These are phyloP conservation scores for Lindgomyces ingoldianus DNA, from an alignment of 495 filamentous ascomycete species.

Conservation along the genomic window DNA sequence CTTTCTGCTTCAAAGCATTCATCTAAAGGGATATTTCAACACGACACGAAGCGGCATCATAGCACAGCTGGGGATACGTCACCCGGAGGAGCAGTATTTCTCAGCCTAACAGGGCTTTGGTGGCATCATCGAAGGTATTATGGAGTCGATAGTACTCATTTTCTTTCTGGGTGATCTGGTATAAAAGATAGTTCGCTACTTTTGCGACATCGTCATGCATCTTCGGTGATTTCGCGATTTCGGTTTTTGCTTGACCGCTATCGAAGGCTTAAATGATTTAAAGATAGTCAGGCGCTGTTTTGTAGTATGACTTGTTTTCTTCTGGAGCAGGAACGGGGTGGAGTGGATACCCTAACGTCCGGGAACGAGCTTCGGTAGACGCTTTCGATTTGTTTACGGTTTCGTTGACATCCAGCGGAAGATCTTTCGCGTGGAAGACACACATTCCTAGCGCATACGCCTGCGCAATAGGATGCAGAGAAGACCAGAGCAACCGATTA, in stretches of 20 bases:
- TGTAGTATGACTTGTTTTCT: neutral
- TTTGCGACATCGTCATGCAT: neutral
- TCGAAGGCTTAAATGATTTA: too few species aligned
- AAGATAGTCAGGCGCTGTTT: neutral
- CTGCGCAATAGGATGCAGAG: neutral
- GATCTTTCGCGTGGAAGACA: constrained; percentile 4
- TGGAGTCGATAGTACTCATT: neutral
- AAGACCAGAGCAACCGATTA: constrained; percentile 7
- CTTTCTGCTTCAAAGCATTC: too few species aligned
- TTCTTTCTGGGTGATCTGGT: neutral
- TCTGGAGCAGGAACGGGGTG: neutral
- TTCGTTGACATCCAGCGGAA: neutral
- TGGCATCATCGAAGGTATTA: neutral
- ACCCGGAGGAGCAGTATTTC: neutral
- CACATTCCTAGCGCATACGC: neutral
- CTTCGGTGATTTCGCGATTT: neutral
- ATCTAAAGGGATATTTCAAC: too few species aligned
- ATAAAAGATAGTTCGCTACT: neutral
- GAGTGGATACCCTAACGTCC: too few species aligned
- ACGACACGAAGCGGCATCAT: too few species aligned
- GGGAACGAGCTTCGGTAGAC: too few species aligned
- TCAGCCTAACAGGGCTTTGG: neutral
- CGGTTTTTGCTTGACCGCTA: neutral
- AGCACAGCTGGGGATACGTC: too few species aligned
- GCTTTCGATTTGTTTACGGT: too few species aligned